Conservation (phyloP, 106 monocot species). For the Dendrobium officinale region DNA sequence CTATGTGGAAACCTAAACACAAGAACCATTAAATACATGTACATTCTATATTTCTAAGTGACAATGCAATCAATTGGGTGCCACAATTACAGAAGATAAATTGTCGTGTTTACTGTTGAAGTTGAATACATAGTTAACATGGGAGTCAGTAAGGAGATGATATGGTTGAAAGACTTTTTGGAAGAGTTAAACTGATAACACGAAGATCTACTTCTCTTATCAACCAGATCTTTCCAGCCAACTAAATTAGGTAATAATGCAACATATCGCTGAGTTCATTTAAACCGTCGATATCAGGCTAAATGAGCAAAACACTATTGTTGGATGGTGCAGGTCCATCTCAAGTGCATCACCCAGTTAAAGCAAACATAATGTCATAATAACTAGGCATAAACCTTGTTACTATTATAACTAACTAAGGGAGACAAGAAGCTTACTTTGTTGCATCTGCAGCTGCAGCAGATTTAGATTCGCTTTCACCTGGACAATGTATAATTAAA, state of each 20-base stretch:
- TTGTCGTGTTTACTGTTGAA: no score
- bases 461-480: background rate
- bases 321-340: background rate
- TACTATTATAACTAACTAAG: background rate
- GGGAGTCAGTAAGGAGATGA: no score
- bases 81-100: no score
- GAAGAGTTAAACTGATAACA: no score
- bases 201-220: no score
- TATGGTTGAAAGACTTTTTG: no score
- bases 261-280: background rate
- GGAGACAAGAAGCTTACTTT: constrained; percentile 4
- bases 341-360: background rate
- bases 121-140: no score
- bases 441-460: background rate
- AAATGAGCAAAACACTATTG: background rate
- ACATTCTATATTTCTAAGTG: no score
- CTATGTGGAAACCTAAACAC: no score
- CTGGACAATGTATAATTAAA: background rate
- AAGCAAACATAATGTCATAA: background rate
- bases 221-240: background rate
- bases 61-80: no score
- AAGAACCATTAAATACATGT: no score
- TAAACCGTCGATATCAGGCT: background rate
- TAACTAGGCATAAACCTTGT: background rate
- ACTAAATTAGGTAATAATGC: background rate